A percentile compares a stretch with the other conserved stretches of the same genome.
Evolutionary conservation across 306 rosid genomes (phyloP).

Genomic region (Abrus precatorius): DNA sequence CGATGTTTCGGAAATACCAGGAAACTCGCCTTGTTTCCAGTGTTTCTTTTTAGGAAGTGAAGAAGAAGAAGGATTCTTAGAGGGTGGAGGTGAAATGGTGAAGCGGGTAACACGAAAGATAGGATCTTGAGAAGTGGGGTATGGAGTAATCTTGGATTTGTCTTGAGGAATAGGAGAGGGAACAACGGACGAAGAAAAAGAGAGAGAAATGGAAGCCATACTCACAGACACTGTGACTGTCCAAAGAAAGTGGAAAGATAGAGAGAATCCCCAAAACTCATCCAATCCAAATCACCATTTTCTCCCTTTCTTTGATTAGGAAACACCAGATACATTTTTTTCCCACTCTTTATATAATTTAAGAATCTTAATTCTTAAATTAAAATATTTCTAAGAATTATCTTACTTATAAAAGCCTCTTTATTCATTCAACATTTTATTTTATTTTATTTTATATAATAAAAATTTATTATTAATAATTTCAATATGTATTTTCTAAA

Average conservation of each 20-base stretch:
- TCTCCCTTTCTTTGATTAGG: neutral
- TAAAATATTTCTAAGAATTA: too few relatives aligned
- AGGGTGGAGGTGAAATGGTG: constrained; percentile 64
- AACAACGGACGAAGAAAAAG: constrained; percentile 75
- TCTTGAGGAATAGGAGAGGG: constrained; percentile 53
- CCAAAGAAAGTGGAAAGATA: too few relatives aligned
- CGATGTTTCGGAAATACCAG: constrained; percentile 65
- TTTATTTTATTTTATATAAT: too few relatives aligned
- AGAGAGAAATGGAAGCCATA: constrained; percentile 74
- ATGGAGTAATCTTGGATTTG: constrained; percentile 40
- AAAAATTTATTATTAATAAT: too few relatives aligned
- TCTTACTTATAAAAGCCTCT: too few relatives aligned
- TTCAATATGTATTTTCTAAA: too few relatives aligned
- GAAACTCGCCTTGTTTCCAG: constrained; percentile 91
- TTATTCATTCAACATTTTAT: too few relatives aligned
- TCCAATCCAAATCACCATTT: neutral
- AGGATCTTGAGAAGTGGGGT: constrained; percentile 47
- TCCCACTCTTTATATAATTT: too few relatives aligned
- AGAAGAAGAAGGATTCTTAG: constrained; percentile 52
- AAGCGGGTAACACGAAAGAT: constrained; percentile 48
- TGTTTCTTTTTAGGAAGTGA: constrained; percentile 65
- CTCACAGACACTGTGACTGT: too few relatives aligned
- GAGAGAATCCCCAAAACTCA: too few relatives aligned
- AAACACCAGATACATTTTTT: too few relatives aligned
- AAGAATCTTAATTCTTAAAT: too few relatives aligned